A percentile compares a stretch with the other conserved stretches of the same genome.
These are phyloP conservation scores for Pisolithus sp. DNA, from an alignment of 768 basidiomycete genomes.

Conservation along the genomic window DNA sequence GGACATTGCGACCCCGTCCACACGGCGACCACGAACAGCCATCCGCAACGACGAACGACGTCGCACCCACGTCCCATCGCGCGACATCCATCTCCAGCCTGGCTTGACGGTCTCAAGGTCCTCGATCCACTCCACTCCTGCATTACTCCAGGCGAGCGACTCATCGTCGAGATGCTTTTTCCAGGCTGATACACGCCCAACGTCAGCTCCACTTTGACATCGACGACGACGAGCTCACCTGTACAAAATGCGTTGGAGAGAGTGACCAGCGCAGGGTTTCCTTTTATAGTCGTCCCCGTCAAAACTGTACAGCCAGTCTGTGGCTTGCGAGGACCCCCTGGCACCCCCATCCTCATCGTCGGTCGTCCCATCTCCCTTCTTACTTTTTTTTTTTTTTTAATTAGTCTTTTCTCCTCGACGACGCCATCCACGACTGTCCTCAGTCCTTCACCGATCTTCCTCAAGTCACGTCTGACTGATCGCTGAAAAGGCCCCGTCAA, in stretches of 20 bases:
- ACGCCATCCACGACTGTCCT: not conserved
- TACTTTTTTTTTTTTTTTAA: not conserved
- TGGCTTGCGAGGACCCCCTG: slow-evolving; percentile 45
- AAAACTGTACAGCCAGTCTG: slow-evolving; percentile 33
- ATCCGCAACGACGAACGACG: slow-evolving; percentile 39
- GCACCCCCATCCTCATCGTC: slow-evolving; percentile 4
- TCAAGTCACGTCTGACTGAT: slow-evolving; percentile 11
- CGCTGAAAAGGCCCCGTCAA: slow-evolving; percentile 56
- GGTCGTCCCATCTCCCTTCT: too few relatives aligned
- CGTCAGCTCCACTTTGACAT: not conserved
- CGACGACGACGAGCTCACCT: slow-evolving; percentile 38
- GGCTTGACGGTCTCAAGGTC: slow-evolving; percentile 83
- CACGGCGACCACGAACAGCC: slow-evolving; percentile 59
- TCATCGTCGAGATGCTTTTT: slow-evolving; percentile 91
- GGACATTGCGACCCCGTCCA: slow-evolving; percentile 84
- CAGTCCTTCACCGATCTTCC: slow-evolving; percentile 1
- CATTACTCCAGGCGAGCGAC: slow-evolving; percentile 48
- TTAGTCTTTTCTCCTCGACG: not conserved
- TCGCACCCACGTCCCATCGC: slow-evolving; percentile 91
- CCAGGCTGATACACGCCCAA: slow-evolving; percentile 36
- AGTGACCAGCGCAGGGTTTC: not conserved
- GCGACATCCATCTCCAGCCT: slow-evolving; percentile 60
- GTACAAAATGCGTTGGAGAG: slow-evolving; percentile 49
- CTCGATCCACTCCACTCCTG: slow-evolving; percentile 71
- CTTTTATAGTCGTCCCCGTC: slow-evolving; percentile 19